phyloP scores from a whole-genome alignment of 1,284 basidiomycete species.

The Sporisorium graminicola region DNA sequence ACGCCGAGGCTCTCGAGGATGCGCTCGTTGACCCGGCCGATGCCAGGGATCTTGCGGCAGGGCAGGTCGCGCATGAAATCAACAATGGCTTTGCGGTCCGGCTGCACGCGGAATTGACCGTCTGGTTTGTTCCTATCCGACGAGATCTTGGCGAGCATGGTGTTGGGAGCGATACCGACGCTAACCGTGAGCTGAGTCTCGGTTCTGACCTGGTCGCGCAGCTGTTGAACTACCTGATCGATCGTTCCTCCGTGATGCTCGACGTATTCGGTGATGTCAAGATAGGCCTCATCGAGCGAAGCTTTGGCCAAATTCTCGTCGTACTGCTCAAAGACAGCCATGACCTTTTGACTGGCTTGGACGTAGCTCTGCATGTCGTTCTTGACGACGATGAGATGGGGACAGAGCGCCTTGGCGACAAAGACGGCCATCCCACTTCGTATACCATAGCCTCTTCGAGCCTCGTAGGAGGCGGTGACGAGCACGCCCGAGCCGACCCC shows the following conservation, averaged over 20 bases:
- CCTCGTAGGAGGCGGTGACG: slow-evolving; percentile 66
- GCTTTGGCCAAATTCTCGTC: slow-evolving; percentile 84
- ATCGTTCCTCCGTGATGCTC: slow-evolving; percentile 76
- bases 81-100: slow-evolving; percentile 53
- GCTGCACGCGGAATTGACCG: slow-evolving; percentile 59
- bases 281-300: slow-evolving; percentile 84
- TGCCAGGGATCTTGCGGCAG: slow-evolving; percentile 66
- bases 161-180: slow-evolving; percentile 75
- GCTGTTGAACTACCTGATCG: slow-evolving; percentile 78
- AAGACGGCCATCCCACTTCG: slow-evolving; percentile 76
- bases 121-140: slow-evolving; percentile 78
- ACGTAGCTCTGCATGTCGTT: slow-evolving; percentile 69
- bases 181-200: slow-evolving; percentile 82
- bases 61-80: slow-evolving; percentile 62
- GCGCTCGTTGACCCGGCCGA: slow-evolving; percentile 66
- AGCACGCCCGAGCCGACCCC: slow-evolving; percentile 65
- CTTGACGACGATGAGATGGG: slow-evolving; percentile 82
- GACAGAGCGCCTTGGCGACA: slow-evolving; percentile 92
- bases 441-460: slow-evolving; percentile 77
- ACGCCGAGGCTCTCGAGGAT: slow-evolving; percentile 62
- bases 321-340: slow-evolving; percentile 77
- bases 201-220: slow-evolving; percentile 50
- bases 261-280: slow-evolving; percentile 83
- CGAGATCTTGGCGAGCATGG: slow-evolving; percentile 84
- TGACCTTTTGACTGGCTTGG: slow-evolving; percentile 65